phyloP scores from a whole-genome alignment of 805 yeast species.

The Metschnikowia drakensbergensis region DNA sequence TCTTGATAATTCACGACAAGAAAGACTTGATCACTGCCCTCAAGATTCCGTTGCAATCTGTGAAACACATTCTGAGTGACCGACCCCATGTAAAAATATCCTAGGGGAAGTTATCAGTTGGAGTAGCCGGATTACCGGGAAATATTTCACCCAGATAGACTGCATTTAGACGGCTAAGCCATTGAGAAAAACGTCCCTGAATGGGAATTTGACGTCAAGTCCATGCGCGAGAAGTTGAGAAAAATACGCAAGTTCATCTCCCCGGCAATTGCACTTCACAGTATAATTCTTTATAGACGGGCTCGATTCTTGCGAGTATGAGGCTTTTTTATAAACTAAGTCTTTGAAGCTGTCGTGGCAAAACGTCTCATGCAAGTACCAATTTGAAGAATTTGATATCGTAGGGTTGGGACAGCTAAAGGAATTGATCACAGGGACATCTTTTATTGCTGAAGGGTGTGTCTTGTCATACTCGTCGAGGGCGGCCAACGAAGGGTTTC shows the following conservation, averaged over 20 bases:
- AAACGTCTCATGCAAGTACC: not conserved
- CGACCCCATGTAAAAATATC: too few species aligned
- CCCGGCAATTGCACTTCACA: conserved; percentile 3
- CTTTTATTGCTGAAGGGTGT: not conserved
- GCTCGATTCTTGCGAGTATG: not conserved
- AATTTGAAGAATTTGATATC: not conserved
- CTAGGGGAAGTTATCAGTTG: too few species aligned
- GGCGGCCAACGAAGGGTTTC: not conserved
- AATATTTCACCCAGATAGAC: not conserved
- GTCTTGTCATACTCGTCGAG: not conserved
- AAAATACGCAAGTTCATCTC: conserved; percentile 1
- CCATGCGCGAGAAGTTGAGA: conserved; percentile 3
- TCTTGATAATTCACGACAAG: too few species aligned
- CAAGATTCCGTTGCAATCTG: too few species aligned
- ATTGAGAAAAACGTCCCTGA: not conserved
- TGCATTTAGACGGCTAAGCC: conserved; percentile 2
- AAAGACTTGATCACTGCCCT: too few species aligned
- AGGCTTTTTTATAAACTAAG: not conserved
- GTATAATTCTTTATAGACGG: not conserved
- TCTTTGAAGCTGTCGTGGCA: not conserved
- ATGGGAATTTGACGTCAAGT: not conserved
- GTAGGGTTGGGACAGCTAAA: not conserved
- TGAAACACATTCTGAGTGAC: too few species aligned
- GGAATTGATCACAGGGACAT: not conserved
- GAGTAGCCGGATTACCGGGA: too few species aligned